These are phyloP conservation scores for Phaseolus coccineus DNA, from an alignment of 331 rosid genomes.

Conservation along the genomic window DNA sequence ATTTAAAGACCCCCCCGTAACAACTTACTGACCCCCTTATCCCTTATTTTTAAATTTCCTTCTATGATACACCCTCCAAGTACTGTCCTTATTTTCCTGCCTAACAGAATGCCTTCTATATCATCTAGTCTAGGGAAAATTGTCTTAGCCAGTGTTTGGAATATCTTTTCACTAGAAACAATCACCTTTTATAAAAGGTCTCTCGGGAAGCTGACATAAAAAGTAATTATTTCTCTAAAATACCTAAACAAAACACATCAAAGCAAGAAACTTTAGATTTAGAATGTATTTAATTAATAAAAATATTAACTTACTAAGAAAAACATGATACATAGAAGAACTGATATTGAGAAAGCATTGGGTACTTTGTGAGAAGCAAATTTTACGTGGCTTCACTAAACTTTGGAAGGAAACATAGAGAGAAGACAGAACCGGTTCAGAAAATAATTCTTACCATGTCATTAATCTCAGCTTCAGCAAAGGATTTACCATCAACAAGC, in stretches of 20 bases:
- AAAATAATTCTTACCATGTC: constrained; percentile 82
- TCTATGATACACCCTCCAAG: no score
- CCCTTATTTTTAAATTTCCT: no score
- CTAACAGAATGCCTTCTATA: constrained; percentile 17
- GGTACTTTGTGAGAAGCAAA: constrained; percentile 25
- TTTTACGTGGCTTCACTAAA: constrained; percentile 10
- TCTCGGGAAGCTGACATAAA: not conserved
- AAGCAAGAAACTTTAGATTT: constrained; percentile 24
- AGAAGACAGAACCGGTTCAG: constrained; percentile 26
- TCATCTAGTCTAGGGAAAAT: constrained; percentile 22
- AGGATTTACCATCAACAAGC: constrained; percentile 98
- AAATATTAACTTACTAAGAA: constrained; percentile 12
- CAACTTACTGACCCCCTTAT: no score
- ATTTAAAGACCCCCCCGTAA: no score
- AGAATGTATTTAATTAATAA: constrained; percentile 1
- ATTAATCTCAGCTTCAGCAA: constrained; percentile 97
- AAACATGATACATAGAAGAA: constrained; percentile 28
- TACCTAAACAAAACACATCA: not conserved
- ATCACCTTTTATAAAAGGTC: not conserved
- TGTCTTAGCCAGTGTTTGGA: not conserved
- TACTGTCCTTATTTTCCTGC: no score
- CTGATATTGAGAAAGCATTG: constrained; percentile 12
- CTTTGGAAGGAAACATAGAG: constrained; percentile 31
- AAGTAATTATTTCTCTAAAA: not conserved
- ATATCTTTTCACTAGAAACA: not conserved